These are phyloP conservation scores for Fusarium pilosicola DNA, from an alignment of 2,329 filamentous ascomycete species.

Conservation along the genomic window DNA sequence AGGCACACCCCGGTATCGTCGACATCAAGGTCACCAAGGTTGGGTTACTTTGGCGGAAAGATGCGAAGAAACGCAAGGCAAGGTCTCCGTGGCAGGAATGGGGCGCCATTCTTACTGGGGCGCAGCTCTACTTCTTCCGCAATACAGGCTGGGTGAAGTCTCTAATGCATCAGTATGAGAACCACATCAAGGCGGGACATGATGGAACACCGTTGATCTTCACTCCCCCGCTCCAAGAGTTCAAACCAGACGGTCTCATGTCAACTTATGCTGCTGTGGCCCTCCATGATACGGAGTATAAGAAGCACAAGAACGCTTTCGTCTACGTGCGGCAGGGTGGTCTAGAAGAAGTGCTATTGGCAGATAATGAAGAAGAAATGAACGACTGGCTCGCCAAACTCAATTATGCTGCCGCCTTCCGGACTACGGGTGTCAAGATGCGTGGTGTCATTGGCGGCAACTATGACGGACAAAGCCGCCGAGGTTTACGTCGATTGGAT, in stretches of 20 bases:
- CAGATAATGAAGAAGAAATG: slow-evolving; percentile 89
- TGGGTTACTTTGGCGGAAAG: slow-evolving; percentile 93
- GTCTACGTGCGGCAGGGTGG: slow-evolving; percentile 88
- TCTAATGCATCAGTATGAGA: slow-evolving; percentile 87
- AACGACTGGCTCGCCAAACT: slow-evolving; percentile 97
- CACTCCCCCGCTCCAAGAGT: slow-evolving; percentile 87
- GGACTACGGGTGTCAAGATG: slow-evolving; percentile 90
- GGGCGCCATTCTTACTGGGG: slow-evolving; percentile 96
- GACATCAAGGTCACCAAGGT: slow-evolving; percentile 99
- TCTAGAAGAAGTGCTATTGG: slow-evolving; percentile 88
- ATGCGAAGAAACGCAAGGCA: slow-evolving; percentile 91
- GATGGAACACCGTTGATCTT: slow-evolving; percentile 84
- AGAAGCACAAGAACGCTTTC: slow-evolving; percentile 95
- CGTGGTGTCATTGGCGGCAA: slow-evolving; percentile 85
- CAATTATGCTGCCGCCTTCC: slow-evolving; percentile 95
- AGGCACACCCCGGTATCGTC: slow-evolving; percentile 90
- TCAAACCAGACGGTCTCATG: slow-evolving; percentile 93
- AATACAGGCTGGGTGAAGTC: slow-evolving; percentile 93
- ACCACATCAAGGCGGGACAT: slow-evolving; percentile 80
- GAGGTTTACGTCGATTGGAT: slow-evolving; percentile 77
- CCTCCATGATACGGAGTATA: slow-evolving; percentile 85
- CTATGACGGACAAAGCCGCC: slow-evolving; percentile 82
- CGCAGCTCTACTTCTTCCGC: slow-evolving; percentile 95
- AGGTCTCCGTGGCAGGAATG: slow-evolving; percentile 98
- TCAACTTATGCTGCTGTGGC: slow-evolving; percentile 94